phyloP scores from a whole-genome alignment of 192 early-diverging fungal species.

The Umbelopsis isabellina region DNA sequence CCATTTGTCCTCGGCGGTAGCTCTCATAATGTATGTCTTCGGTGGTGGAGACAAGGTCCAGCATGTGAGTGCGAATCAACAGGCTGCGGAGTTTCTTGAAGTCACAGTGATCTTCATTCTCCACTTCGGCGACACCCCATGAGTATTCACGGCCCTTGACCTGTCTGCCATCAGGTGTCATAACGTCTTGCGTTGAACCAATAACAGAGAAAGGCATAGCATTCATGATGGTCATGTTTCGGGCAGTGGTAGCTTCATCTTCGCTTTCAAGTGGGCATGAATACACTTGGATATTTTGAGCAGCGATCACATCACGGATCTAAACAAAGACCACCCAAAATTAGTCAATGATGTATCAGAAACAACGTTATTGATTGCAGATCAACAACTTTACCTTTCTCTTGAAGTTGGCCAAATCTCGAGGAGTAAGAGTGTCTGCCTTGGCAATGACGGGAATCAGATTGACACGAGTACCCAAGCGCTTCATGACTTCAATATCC shows the following conservation, averaged over 20 bases:
- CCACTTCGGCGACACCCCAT: slow-evolving; percentile 96
- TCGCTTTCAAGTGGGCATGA: slow-evolving; percentile 78
- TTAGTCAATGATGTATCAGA: slow-evolving; percentile 29
- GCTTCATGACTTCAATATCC: slow-evolving; percentile 97
- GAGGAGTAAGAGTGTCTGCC: slow-evolving; percentile 88
- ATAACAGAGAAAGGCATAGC: slow-evolving; percentile 97
- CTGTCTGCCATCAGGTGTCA: slow-evolving; percentile 80
- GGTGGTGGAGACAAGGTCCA: slow-evolving; percentile 91
- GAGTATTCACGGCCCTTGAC: slow-evolving; percentile 92
- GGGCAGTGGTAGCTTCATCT: slow-evolving; percentile 77
- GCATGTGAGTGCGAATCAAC: slow-evolving; percentile 92
- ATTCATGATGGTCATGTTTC: slow-evolving; percentile 84
- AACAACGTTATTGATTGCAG: background rate
- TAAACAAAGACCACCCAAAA: slow-evolving; percentile 30
- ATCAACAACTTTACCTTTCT: slow-evolving; percentile 56
- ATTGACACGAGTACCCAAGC: slow-evolving; percentile 89
- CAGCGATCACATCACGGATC: slow-evolving; percentile 80
- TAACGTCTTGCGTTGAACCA: slow-evolving; percentile 86
- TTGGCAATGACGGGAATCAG: slow-evolving; percentile 94
- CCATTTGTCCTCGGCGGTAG: slow-evolving; percentile 88
- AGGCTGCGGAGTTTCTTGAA: slow-evolving; percentile 93
- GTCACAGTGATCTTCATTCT: slow-evolving; percentile 95
- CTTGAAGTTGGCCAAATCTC: slow-evolving; percentile 87
- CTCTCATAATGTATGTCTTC: slow-evolving; percentile 97
- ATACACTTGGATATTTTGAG: slow-evolving; percentile 87